Percentiles rank a stretch among this genome's conserved stretches.
phyloP scores from a whole-genome alignment of 192 early-diverging fungal genomes.

The Backusella tuberculispora region DNA sequence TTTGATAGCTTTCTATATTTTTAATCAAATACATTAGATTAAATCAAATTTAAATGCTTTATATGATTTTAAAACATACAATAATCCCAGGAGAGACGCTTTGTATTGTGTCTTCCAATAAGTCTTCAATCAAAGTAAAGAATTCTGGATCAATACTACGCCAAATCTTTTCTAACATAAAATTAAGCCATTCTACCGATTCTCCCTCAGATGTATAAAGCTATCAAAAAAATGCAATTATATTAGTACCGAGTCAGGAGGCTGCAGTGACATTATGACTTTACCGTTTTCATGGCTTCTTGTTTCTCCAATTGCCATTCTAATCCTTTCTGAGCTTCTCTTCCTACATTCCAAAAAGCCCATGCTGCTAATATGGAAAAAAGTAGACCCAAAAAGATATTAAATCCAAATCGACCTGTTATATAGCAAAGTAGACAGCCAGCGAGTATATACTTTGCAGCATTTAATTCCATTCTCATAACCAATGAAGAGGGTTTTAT shows the following conservation, averaged over 20 bases:
- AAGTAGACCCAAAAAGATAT: constrained; percentile 14
- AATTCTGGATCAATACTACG: constrained; percentile 36
- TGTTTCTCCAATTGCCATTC: constrained; percentile 35
- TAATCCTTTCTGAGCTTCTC: constrained; percentile 24
- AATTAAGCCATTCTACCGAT: constrained; percentile 39
- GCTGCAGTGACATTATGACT: neutral
- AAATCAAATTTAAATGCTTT: neutral
- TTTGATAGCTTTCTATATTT: constrained; percentile 30
- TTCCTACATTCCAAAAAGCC: constrained; percentile 24
- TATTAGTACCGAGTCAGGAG: neutral
- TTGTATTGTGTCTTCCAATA: constrained; percentile 31
- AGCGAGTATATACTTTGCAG: constrained; percentile 27
- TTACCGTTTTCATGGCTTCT: constrained; percentile 25
- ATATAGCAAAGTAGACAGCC: constrained; percentile 24
- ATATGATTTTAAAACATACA: neutral
- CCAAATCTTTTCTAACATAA: constrained; percentile 37
- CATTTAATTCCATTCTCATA: constrained; percentile 17
- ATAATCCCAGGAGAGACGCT: constrained; percentile 22
- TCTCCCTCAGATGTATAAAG: constrained; percentile 28
- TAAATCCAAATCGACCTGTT: constrained; percentile 20
- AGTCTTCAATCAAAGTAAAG: constrained; percentile 32
- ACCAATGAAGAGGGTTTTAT: constrained; percentile 20
- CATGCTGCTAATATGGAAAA: neutral
- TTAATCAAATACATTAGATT: neutral
- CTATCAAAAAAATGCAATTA: neutral